Evolutionary conservation across 2,329 filamentous ascomycete genomes (phyloP), one percentile per base, ranked within the genome.

Genomic region (Phaeosphaeria sp.): DNA sequence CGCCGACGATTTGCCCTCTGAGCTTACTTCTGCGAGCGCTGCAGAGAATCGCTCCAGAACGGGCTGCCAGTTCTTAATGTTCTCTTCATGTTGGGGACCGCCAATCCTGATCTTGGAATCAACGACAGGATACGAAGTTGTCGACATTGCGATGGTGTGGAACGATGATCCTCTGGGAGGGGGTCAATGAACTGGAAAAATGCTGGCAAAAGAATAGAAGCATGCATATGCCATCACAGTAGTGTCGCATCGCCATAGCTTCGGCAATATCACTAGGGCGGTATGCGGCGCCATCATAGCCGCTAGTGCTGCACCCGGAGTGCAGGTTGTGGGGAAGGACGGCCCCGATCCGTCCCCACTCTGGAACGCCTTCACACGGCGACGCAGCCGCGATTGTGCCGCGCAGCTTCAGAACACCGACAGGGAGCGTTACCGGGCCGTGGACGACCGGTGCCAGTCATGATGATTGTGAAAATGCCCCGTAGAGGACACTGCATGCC

Each of bases 11-110:
- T 65, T 73, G 4, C 76, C 76, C 54, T 79, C 74, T 1, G 62
- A 60, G 9, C 61, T 64, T 0, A 73, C 72, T 7, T 65, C 56
- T 22, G 64, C 58, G n/a, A 79, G 53, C 6, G 62, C 58, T 3
- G 59, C 49, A 44, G 76, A 70, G 21, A 73, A 77, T 30, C 63
- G 63, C 2, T 71, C 60, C 13, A 79, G 51, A 1, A 79, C 75
- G 0, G 75, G 73, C 0, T 72, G 72, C 69, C 69, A 73, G 25
- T 50, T 58, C 13, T 65, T 48, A 5, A 21, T 27, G 22, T 54
- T 54, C 27, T 47, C 43, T 27, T 41, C 50, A 46, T 52, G 41
- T 46, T 36, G 23, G 6, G 22, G 2, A 15, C 50, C 41, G 6
- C 50, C 50, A 33, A 52, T 46, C n/a, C 36, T 52, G 25, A 52